Percentiles rank a stretch among this genome's conserved stretches.
These are phyloP conservation scores for Sesbania bispinosa DNA, from an alignment of 306 rosid genomes.

Conservation along the genomic window DNA sequence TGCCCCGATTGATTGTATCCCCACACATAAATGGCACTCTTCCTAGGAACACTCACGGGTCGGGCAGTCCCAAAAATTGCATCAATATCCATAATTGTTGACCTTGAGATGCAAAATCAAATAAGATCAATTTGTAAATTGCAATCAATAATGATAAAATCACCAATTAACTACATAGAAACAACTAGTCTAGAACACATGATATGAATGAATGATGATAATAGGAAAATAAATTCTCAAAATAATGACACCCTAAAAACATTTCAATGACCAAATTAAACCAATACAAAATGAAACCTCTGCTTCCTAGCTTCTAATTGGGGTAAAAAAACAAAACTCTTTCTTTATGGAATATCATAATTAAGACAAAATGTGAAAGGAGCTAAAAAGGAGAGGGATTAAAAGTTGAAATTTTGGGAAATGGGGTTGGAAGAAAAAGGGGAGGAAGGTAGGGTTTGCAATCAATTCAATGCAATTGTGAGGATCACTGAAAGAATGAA, in stretches of 20 bases:
- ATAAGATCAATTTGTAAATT: neutral
- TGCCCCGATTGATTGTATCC: constrained; percentile 95
- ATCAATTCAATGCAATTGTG: neutral
- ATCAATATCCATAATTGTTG: constrained; percentile 53
- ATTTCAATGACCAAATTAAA: neutral
- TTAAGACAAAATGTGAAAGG: neutral
- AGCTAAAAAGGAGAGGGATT: neutral
- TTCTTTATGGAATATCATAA: neutral
- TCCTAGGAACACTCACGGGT: constrained; percentile 47
- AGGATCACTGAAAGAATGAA: neutral
- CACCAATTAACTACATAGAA: neutral
- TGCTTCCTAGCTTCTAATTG: neutral
- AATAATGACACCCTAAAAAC: neutral
- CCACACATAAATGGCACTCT: constrained; percentile 94
- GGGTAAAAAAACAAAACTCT: neutral
- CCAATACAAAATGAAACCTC: neutral
- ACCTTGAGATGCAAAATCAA: constrained; percentile 21
- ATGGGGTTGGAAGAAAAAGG: neutral
- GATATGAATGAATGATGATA: neutral
- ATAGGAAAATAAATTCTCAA: neutral
- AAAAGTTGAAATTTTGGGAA: neutral
- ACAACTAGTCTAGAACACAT: neutral
- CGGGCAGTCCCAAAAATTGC: constrained; percentile 46
- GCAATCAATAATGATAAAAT: neutral
- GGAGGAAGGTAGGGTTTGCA: neutral